These are phyloP conservation scores for Aspergillus ochraceus DNA, from an alignment of 2,329 filamentous ascomycete genomes.

Conservation along the genomic window DNA sequence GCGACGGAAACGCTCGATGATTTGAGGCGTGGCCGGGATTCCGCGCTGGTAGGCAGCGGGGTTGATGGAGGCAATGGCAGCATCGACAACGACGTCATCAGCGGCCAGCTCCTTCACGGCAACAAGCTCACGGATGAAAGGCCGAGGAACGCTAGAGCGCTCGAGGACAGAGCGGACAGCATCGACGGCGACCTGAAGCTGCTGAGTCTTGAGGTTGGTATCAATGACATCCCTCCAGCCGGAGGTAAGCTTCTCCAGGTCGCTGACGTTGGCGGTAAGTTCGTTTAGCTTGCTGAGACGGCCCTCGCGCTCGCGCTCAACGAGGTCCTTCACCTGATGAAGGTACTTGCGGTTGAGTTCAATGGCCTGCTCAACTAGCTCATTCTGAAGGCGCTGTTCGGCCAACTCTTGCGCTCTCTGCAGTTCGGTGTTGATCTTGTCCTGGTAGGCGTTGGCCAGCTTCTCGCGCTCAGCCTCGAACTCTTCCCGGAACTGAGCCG, in stretches of 20 bases:
- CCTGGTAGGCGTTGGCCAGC: conserved; percentile 74
- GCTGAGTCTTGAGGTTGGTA: conserved; percentile 87
- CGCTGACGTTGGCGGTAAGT: conserved; percentile 72
- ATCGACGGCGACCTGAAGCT: conserved; percentile 93
- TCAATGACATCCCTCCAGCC: conserved; percentile 92
- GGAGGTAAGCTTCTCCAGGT: conserved; percentile 82
- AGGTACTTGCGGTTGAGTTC: conserved; percentile 83
- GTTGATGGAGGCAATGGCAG: conserved; percentile 95
- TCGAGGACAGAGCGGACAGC: conserved; percentile 83
- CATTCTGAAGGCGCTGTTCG: conserved; percentile 79
- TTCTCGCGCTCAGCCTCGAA: conserved; percentile 85
- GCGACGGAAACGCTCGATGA: conserved; percentile 93
- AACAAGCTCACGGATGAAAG: conserved; percentile 89
- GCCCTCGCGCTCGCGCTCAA: conserved; percentile 84
- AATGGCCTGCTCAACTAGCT: conserved; percentile 86
- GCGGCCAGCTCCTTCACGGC: conserved; percentile 89
- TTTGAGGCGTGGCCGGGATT: conserved; percentile 76
- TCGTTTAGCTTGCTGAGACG: conserved; percentile 83
- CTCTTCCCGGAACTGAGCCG: conserved; percentile 80
- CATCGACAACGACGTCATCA: conserved; percentile 82
- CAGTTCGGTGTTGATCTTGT: conserved; percentile 75
- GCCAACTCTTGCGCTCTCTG: conserved; percentile 76
- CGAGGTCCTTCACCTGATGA: conserved; percentile 72
- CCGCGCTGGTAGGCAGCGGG: conserved; percentile 90
- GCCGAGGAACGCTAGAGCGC: conserved; percentile 70